Evolutionary conservation across 257 asterid species (phyloP), one percentile per base, ranked within the genome.

Genomic region (Nicotiana tomentosiformis): DNA sequence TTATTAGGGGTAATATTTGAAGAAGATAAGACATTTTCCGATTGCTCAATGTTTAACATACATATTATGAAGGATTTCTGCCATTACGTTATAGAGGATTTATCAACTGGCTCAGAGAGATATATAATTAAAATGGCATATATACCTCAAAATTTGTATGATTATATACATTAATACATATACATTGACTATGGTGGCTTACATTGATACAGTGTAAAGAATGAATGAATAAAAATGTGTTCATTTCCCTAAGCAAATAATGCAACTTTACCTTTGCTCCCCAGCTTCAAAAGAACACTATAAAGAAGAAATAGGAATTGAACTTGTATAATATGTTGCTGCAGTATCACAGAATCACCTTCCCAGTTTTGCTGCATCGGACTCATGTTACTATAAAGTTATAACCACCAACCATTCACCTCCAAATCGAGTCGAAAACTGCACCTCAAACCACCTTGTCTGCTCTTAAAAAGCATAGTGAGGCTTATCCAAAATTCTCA

Each of bases 401-500:
- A 46, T 46, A 74, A 49, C 62, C 62, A 23, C 64, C 80, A 49
- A 26, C 1, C 15, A 49, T 23, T 51, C 0, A 15, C 62, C 39
- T 74, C 39, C 18, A 14, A 46, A 46, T 23, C 26, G 23, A 7
- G 20, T 7, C 7, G 51, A 37, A 39, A 43, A 74, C 12, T 6
- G 49, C 23, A 53, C 10, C 55, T 16, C 66, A 7, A 66, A 55
- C 15, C n/a, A 10, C 29, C 10, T 1, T 26, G 9, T 53, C 9
- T 51, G 51, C 64, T 66, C 10, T 4, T 62, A 37, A 20, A n/a
- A 70, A 70, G 20, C n/a, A 20, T 17, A 43, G 37, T 12, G 78
- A 70, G 78, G 35, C 60, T 72, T 11, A 72, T 72, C 37, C 78
- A 72, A 72, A 46, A 16, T 72, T 43, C 78, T 46, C 37, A 72